Evolutionary conservation across 441 rosid genomes (phyloP).

Genomic region (Adansonia grandidieri): DNA sequence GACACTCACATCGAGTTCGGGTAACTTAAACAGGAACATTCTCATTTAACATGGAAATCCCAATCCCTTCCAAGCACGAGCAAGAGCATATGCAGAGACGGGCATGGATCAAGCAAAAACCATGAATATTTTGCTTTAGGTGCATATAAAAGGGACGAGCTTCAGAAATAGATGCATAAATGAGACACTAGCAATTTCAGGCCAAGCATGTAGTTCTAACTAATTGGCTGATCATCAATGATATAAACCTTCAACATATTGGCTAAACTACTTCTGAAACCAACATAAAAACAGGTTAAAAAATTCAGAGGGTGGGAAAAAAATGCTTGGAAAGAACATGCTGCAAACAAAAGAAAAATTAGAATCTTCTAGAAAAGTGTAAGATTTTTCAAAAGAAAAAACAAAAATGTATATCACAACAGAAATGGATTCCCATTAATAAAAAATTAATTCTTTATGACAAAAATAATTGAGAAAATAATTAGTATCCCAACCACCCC

Average conservation of each 20-base stretch:
- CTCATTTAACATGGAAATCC: not conserved
- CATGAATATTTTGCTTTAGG: not conserved
- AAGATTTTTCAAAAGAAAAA: not conserved
- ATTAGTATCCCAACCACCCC: constrained; percentile 33
- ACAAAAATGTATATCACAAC: not conserved
- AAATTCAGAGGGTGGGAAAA: not conserved
- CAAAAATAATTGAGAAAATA: not conserved
- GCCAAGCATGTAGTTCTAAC: not conserved
- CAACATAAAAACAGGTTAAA: not conserved
- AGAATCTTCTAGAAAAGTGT: not conserved
- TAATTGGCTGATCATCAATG: not conserved
- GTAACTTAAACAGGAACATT: no score
- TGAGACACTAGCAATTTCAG: not conserved
- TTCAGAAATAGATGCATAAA: not conserved
- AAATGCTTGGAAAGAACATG: not conserved
- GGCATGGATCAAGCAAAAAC: not conserved
- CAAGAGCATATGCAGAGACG: not conserved
- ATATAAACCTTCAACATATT: constrained; percentile 9
- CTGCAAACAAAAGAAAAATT: not conserved
- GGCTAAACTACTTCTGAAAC: not conserved
- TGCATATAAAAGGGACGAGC: not conserved
- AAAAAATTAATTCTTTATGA: constrained; percentile 6
- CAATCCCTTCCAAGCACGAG: not conserved
- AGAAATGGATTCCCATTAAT: constrained; percentile 12
- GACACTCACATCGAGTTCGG: no score